Evolutionary conservation across 2,329 filamentous ascomycete genomes (phyloP).

Genomic region (Trichoderma harzianum): DNA sequence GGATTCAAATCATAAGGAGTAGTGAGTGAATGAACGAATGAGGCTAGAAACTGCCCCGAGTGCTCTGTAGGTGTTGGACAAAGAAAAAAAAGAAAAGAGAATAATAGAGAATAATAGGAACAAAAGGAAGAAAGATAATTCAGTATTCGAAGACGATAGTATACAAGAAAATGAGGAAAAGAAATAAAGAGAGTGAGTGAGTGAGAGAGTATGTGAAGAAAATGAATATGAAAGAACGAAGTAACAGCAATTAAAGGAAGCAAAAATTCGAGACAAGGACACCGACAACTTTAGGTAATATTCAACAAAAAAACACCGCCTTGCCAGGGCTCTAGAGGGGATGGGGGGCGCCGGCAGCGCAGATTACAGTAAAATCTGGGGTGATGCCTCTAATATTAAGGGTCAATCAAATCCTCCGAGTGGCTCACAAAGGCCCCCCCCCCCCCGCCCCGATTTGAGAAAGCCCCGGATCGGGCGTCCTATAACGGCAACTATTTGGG

Average conservation of each 20-base stretch:
- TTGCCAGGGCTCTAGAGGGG: not conserved
- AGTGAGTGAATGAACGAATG: not conserved
- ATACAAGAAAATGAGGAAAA: not conserved
- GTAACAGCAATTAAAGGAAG: not conserved
- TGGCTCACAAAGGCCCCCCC: not conserved
- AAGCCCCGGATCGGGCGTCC: not conserved
- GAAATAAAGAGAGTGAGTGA: not conserved
- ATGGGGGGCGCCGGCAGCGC: not conserved
- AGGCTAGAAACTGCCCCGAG: not conserved
- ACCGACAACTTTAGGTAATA: not conserved
- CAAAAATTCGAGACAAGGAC: not conserved
- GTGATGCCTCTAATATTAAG: not conserved
- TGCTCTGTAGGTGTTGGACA: not conserved
- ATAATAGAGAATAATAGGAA: not conserved
- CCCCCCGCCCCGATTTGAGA: not conserved
- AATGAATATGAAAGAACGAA: not conserved
- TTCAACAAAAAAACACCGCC: not conserved
- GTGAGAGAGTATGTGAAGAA: not conserved
- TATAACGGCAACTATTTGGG: not conserved
- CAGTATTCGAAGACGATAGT: not conserved
- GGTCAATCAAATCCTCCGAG: not conserved
- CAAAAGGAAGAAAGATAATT: not conserved
- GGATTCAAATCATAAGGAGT: not conserved
- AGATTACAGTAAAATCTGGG: not conserved
- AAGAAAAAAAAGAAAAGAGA: not conserved